Conservation (phyloP, 495 filamentous ascomycete species). For the Penicillium atrosanguineum region DNA sequence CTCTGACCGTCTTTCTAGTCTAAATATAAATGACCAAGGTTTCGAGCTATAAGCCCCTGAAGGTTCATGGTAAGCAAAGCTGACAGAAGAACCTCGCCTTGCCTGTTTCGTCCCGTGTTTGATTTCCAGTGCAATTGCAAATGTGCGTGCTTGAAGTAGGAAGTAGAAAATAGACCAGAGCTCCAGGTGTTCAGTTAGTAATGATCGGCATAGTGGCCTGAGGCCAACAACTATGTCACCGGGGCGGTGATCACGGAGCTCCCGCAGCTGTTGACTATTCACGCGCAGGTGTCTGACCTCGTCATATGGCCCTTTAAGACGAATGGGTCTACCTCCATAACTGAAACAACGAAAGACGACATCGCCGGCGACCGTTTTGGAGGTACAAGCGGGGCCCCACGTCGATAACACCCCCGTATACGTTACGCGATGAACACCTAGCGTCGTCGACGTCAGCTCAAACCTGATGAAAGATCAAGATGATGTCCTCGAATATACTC, state of each 20-base stretch:
- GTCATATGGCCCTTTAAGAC: background rate
- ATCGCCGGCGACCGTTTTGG: background rate
- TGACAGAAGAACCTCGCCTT: background rate
- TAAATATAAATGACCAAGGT: background rate
- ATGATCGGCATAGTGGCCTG: background rate
- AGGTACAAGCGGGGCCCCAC: background rate
- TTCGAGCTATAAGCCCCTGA: background rate
- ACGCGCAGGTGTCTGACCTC: background rate
- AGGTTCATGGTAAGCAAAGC: background rate
- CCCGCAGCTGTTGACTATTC: background rate
- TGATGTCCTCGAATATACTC: slow-evolving; percentile 78
- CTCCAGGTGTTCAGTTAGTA: background rate
- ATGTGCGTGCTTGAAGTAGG: no score
- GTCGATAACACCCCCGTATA: background rate
- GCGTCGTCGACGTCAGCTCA: background rate
- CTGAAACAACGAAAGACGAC: background rate
- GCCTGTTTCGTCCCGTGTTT: background rate
- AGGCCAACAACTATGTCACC: background rate
- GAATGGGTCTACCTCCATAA: background rate
- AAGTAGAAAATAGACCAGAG: no score
- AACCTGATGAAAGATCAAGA: slow-evolving; percentile 34
- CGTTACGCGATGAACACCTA: slow-evolving; percentile 14
- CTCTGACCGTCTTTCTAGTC: background rate
- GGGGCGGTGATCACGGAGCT: background rate
- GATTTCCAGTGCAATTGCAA: background rate